Evolutionary conservation across 768 basidiomycete genomes (phyloP).

Genomic region (Phaeotremella skinneri): DNA sequence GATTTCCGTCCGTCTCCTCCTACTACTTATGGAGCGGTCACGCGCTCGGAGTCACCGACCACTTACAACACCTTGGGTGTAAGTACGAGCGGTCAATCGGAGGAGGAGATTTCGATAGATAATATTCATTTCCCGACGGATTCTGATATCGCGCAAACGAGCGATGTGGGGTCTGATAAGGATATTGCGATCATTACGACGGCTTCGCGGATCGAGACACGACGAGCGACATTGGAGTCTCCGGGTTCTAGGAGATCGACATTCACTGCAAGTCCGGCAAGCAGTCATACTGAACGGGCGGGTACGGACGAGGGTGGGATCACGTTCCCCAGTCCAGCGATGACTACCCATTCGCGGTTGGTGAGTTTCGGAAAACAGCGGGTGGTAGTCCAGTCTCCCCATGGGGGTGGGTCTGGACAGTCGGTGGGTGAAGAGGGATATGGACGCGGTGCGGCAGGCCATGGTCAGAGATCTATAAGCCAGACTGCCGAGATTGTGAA

Average conservation of each 20-base stretch:
- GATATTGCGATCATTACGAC: constrained; percentile 32
- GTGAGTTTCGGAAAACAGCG: constrained; percentile 26
- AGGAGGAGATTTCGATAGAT: constrained; percentile 31
- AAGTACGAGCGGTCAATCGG: not conserved
- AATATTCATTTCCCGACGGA: constrained; percentile 46
- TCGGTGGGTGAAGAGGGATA: too few relatives aligned
- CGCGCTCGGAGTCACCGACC: not conserved
- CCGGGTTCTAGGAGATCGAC: constrained; percentile 11
- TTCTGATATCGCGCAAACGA: constrained; percentile 34
- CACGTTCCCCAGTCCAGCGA: constrained; percentile 14
- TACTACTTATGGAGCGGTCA: constrained; percentile 5
- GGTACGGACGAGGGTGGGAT: not conserved
- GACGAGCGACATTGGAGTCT: constrained; percentile 32
- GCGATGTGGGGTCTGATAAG: constrained; percentile 23
- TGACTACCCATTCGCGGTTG: constrained; percentile 24
- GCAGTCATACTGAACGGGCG: constrained; percentile 18
- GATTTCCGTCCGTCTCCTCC: constrained; percentile 25
- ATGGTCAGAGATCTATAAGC: not conserved
- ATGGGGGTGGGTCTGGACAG: too few relatives aligned
- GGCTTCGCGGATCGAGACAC: constrained; percentile 34
- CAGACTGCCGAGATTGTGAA: constrained; percentile 19
- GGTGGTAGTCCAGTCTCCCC: constrained; percentile 8
- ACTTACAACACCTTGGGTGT: not conserved
- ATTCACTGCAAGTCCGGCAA: constrained; percentile 15
- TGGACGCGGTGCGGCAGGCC: not conserved